Conservation (phyloP, 2,329 filamentous ascomycete species). For the Epichloe typhina region DNA sequence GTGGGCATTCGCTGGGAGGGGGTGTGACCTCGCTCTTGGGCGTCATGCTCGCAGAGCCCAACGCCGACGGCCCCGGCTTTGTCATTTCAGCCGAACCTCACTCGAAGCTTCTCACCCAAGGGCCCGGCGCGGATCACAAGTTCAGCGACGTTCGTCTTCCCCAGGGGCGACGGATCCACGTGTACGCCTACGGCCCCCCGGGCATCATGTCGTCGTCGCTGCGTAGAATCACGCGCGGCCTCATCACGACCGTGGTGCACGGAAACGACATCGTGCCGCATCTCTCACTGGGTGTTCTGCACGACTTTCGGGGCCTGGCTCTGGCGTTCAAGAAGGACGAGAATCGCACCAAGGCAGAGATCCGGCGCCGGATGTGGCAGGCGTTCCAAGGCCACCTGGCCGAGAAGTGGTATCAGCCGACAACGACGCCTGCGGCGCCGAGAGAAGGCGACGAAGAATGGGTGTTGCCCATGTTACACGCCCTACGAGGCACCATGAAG, state of each 20-base stretch:
- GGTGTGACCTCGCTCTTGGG: constrained; percentile 58
- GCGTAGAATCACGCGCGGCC: constrained; percentile 54
- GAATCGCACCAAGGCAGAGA: constrained; percentile 51
- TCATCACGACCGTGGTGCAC: constrained; percentile 64
- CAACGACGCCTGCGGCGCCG: constrained; percentile 15
- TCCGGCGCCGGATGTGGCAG: constrained; percentile 53
- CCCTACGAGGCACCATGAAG: constrained; percentile 53
- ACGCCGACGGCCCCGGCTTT: constrained; percentile 41
- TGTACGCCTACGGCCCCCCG: constrained; percentile 70
- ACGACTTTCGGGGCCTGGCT: constrained; percentile 61
- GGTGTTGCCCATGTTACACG: constrained; percentile 54
- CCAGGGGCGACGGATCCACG: constrained; percentile 57
- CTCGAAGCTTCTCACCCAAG: constrained; percentile 24
- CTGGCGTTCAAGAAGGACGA: constrained; percentile 62
- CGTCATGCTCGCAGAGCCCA: constrained; percentile 56
- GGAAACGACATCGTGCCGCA: constrained; percentile 62
- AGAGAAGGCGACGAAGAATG: constrained; percentile 50
- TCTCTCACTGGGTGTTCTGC: constrained; percentile 58
- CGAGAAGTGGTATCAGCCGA: constrained; percentile 42
- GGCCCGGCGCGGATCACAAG: constrained; percentile 14
- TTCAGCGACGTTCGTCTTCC: constrained; percentile 40
- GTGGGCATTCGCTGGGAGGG: constrained; percentile 56
- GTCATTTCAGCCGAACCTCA: constrained; percentile 44
- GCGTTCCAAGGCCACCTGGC: constrained; percentile 48
- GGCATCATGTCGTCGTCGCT: constrained; percentile 59